Evolutionary conservation across 139 green algal genomes (phyloP), one percentile per base, ranked within the genome.

Genomic region (Tetratostichococcus sp.): DNA sequence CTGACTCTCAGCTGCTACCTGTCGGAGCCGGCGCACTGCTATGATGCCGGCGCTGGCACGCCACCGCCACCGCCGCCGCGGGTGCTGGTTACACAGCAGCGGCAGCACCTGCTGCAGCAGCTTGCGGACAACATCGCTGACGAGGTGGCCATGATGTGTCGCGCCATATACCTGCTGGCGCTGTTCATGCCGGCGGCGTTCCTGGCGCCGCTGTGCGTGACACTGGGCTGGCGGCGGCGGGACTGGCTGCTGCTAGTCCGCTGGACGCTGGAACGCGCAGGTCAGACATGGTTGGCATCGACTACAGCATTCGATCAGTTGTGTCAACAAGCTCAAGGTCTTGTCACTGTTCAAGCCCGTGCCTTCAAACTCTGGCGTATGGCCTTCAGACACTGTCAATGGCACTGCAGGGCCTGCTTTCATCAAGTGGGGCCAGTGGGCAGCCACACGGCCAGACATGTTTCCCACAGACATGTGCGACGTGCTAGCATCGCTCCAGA

Each of bases 351-450:
- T n/a, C n/a, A n/a, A n/a, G n/a, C n/a, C n/a, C n/a, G n/a, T n/a
- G n/a, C n/a, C n/a, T n/a, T n/a, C n/a, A n/a, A 8, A 50, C 39
- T 50, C 39, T 50, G 39, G 39, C n/a, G n/a, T n/a, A n/a, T n/a
- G n/a, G n/a, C 8, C 8, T 8, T 8, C 39, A 50, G 14, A 50
- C 39, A 8, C 39, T 22, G 39, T 50, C 8, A 22, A 30, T 17
- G 14, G 4, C 25, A 17, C 58, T 67, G 77, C 71, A 23, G 85
- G 83, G 23, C 83, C 91, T 4, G 91, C 91, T 3, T 97, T 94
- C 77, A 97, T 98, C 79, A 98, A 98, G 86, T 98, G 94, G 94
- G 96, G 92, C 0, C 96, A 99, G 82, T 99, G 96, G 96, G 89
- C 91, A 11, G 87, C 93, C 26, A 95, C 92, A 0, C 84, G 96